Conservation (phyloP, 225 moss, liverwort and hornwort genomes). For the Physcomitrellopsis africana region DNA sequence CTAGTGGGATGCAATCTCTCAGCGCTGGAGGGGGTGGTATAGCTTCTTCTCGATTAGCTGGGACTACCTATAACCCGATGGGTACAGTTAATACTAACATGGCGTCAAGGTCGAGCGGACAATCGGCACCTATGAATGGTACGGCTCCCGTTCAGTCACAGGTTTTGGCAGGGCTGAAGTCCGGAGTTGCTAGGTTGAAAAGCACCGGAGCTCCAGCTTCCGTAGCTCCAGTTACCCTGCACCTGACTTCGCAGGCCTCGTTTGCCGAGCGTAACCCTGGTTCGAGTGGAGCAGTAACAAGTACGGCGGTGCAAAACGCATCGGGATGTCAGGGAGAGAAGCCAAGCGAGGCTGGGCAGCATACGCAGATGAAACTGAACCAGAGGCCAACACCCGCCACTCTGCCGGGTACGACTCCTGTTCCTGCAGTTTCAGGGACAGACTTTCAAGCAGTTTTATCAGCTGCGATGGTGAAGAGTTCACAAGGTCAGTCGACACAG, state of each 20-base stretch:
- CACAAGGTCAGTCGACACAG: slow-evolving; percentile 44
- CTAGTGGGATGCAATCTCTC: too few relatives aligned
- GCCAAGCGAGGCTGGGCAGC: slow-evolving; percentile 36
- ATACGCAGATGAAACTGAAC: slow-evolving; percentile 49
- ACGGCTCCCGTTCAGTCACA: slow-evolving; percentile 17
- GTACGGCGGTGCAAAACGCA: slow-evolving; percentile 28
- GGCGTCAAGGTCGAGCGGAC: slow-evolving; percentile 35
- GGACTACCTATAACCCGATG: slow-evolving; percentile 53
- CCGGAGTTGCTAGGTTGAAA: slow-evolving; percentile 35
- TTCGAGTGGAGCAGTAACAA: slow-evolving; percentile 24
- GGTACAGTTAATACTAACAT: slow-evolving; percentile 38
- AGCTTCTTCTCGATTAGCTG: slow-evolving; percentile 46
- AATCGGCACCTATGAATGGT: slow-evolving; percentile 25
- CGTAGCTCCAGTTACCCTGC: slow-evolving; percentile 16
- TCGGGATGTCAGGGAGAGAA: slow-evolving; percentile 41
- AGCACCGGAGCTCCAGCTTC: slow-evolving; percentile 26
- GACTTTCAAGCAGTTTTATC: slow-evolving; percentile 75
- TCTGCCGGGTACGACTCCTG: slow-evolving; percentile 40
- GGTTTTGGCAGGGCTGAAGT: slow-evolving; percentile 37
- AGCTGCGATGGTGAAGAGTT: slow-evolving; percentile 71
- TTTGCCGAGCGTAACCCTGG: slow-evolving; percentile 49
- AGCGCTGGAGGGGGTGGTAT: too few relatives aligned
- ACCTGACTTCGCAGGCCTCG: slow-evolving; percentile 36
- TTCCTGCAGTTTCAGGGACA: slow-evolving; percentile 54
- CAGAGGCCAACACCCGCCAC: slow-evolving; percentile 46